Base-by-base conservation (phyloP, 257 asterid species). In the Scutellaria barbata region DNA sequence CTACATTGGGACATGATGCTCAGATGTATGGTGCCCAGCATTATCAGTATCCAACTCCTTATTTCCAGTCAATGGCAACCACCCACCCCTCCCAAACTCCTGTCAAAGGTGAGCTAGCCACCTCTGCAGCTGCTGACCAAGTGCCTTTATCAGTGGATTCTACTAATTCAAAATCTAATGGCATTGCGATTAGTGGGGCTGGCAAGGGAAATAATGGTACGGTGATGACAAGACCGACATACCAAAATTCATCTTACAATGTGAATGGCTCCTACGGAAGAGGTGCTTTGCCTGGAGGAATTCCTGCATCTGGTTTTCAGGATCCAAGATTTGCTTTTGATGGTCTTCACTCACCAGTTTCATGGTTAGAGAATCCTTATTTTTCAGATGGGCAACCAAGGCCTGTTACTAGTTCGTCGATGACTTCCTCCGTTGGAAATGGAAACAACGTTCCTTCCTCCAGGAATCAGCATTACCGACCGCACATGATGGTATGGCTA, bases 1-100 rank as follows among this genome's bases (percentile, higher is more conserved):
- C 89, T 11, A 87, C 90, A 3, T 11, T 85, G 63, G 91, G 88
- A 52, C 94, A 83, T 56, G 91, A 89, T 76, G 89, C 88, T 22
- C 91, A 85, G 78, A 63, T 84, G 4, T 89, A 89, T 76, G 92
- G 94, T 51, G 80, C 91, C 16, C 96, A 87, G 57, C 92, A 86
- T 14, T 89, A 89, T 64, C 96, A 87, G 57, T 89, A 87, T 71
- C 91, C 95, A 11, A 61, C 82, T 43, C 86, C 93, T 10, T 83
- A 85, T 77, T 85, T 83, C 78, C 96, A 79, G 78, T 80, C 96
- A 18, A 9, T 71, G 66, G 45, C 91, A 57, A 84, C 89, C 41
- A 77, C 84, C 18, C 78, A 75, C 45, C 75, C 86, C 45, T 64
- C 68, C 7, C 41, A 83, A 13, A 79, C 82, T 55, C 65, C 88